phyloP scores from a whole-genome alignment of 148 eudicot species.

The Drosera capensis region DNA sequence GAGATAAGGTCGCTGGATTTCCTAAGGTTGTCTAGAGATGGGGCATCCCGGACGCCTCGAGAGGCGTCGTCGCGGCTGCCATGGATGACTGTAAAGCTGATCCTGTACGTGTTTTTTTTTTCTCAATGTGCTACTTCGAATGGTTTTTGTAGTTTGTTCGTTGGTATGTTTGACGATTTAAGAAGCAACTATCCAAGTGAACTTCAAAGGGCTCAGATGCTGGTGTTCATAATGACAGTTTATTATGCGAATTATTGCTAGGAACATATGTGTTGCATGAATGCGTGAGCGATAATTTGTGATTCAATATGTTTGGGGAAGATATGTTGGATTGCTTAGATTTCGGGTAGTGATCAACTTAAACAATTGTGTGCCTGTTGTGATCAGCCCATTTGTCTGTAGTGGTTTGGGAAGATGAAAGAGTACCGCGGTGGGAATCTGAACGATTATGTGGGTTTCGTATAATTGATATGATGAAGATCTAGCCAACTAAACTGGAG shows the following conservation, averaged over 20 bases:
- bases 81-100: conserved; percentile 34
- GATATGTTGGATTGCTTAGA: not conserved
- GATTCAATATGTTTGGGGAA: not conserved
- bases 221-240: too few species aligned
- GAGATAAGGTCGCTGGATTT: conserved; percentile 40
- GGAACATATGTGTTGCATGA: not conserved
- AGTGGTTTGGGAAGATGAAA: too few species aligned
- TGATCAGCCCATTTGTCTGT: too few species aligned
- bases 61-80: conserved; percentile 56
- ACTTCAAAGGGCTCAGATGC: not conserved
- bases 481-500: not conserved
- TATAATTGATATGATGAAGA: not conserved
- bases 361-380: not conserved
- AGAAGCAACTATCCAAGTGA: too few species aligned
- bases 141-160: too few species aligned
- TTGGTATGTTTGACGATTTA: too few species aligned
- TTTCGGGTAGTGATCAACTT: not conserved
- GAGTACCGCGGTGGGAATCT: not conserved
- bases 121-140: too few species aligned
- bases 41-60: conserved; percentile 79
- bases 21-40: conserved; percentile 75
- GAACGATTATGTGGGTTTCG: not conserved
- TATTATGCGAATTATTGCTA: too few species aligned
- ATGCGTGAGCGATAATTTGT: not conserved
- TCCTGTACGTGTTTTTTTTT: conserved; percentile 40